Conservation (phyloP, 441 rosid genomes). For the Sinapis alba region DNA sequence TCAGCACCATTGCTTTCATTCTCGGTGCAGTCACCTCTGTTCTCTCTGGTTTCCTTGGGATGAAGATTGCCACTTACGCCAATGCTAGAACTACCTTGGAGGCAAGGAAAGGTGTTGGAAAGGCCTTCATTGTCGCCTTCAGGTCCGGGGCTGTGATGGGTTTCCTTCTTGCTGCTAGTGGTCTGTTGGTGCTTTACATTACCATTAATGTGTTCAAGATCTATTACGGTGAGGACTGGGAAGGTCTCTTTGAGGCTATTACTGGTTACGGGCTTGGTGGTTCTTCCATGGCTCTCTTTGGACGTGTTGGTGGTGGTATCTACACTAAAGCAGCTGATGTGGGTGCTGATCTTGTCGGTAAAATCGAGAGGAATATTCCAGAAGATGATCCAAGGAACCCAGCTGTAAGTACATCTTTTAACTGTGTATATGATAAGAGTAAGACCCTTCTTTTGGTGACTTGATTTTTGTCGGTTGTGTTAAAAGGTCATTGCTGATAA, state of each 20-base stretch:
- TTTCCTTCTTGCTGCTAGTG: slow-evolving; percentile 96
- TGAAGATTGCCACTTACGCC: slow-evolving; percentile 99
- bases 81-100: slow-evolving; percentile 94
- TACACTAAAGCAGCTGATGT: slow-evolving; percentile 91
- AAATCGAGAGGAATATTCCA: slow-evolving; percentile 76
- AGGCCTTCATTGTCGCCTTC: slow-evolving; percentile 84
- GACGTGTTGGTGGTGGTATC: slow-evolving; percentile 96
- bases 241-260: slow-evolving; percentile 85
- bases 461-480: slow-evolving; percentile 7
- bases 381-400: slow-evolving; percentile 81
- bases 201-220: slow-evolving; percentile 76
- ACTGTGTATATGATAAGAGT: too few relatives aligned
- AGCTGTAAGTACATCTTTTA: slow-evolving; percentile 54
- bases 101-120: slow-evolving; percentile 95
- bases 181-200: slow-evolving; percentile 85
- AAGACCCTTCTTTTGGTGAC: not conserved
- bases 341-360: slow-evolving; percentile 81
- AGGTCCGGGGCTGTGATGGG: slow-evolving; percentile 99
- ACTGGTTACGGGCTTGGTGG: slow-evolving; percentile 98
- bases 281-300: slow-evolving; percentile 97
- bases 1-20: slow-evolving; percentile 80
- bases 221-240: slow-evolving; percentile 96
- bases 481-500: slow-evolving; percentile 89
- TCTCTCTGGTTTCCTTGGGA: slow-evolving; percentile 90
- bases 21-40: slow-evolving; percentile 90